These are phyloP conservation scores for Thermomucor indicae-seudaticae DNA, from an alignment of 371 early-diverging fungal genomes.

Conservation along the genomic window DNA sequence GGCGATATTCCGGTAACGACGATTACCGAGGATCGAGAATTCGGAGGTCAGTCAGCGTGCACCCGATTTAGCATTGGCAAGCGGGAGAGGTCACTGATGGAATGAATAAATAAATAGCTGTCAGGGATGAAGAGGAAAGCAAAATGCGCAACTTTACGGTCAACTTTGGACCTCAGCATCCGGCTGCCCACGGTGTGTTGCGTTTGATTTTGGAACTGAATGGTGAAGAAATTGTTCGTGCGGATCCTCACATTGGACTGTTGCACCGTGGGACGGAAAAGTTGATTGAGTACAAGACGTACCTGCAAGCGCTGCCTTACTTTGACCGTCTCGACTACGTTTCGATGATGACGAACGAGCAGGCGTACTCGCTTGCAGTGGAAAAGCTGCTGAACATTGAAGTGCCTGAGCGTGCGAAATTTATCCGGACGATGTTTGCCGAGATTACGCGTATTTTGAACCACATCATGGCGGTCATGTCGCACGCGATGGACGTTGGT, in stretches of 20 bases:
- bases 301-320: conserved; percentile 96
- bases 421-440: conserved; percentile 95
- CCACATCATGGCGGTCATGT: conserved; percentile 96
- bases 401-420: conserved; percentile 91
- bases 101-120: no score
- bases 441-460: conserved; percentile 97
- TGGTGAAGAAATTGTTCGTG: conserved; percentile 90
- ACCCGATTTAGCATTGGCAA: no score
- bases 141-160: conserved; percentile 79
- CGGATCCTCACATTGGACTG: conserved; percentile 97
- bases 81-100: no score
- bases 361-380: conserved; percentile 93
- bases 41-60: conserved; percentile 29
- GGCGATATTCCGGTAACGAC: conserved; percentile 32
- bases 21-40: conserved; percentile 38
- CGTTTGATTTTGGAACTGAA: conserved; percentile 93
- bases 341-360: conserved; percentile 96
- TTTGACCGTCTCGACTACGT: conserved; percentile 98
- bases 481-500: conserved; percentile 97
- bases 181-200: conserved; percentile 98
- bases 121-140: conserved; percentile 51
- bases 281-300: conserved; percentile 95
- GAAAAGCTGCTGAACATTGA: conserved; percentile 98
- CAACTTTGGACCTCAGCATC: conserved; percentile 99
- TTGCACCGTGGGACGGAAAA: conserved; percentile 98